phyloP scores from a whole-genome alignment of 2,329 filamentous ascomycete genomes.

The Xylaria digitata region DNA sequence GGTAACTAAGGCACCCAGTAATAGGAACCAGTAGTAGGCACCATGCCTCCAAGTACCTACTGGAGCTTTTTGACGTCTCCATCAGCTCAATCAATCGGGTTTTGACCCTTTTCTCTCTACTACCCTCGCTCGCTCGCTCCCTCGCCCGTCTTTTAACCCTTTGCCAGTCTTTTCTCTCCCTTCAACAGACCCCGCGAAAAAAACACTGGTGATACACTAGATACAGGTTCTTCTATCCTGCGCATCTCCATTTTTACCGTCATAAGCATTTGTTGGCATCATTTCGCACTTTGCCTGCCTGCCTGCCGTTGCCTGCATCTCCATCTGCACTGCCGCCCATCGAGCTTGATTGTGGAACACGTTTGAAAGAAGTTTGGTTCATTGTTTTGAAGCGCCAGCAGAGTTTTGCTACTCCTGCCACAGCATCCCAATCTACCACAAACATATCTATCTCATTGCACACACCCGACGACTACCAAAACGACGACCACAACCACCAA shows the following conservation, averaged over 20 bases:
- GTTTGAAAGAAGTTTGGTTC: slow-evolving; percentile 37
- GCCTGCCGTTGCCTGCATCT: slow-evolving; percentile 28
- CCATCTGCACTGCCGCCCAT: slow-evolving; percentile 28
- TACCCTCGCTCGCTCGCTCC: slow-evolving; percentile 31
- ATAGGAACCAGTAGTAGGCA: too few species aligned
- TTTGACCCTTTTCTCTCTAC: slow-evolving; percentile 43
- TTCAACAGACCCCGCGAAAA: slow-evolving; percentile 44
- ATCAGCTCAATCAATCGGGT: slow-evolving; percentile 35
- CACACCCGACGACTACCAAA: slow-evolving; percentile 2
- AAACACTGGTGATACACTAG: slow-evolving; percentile 41
- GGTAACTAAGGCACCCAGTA: too few species aligned
- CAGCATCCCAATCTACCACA: slow-evolving; percentile 2
- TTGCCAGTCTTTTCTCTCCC: slow-evolving; percentile 30
- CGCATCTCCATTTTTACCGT: slow-evolving; percentile 42
- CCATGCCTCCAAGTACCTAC: too few species aligned
- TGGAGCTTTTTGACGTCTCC: slow-evolving; percentile 46
- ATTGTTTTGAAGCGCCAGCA: slow-evolving; percentile 40
- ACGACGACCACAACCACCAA: slow-evolving; percentile 15
- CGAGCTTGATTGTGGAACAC: slow-evolving; percentile 36
- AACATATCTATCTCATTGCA: slow-evolving; percentile 11
- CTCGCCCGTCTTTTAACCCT: slow-evolving; percentile 30
- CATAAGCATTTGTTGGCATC: slow-evolving; percentile 43
- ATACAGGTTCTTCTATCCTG: slow-evolving; percentile 35
- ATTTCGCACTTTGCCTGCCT: slow-evolving; percentile 21
- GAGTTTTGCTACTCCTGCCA: slow-evolving; percentile 31